Conservation (phyloP, 257 asterid genomes). For the Lithospermum erythrorhizon region DNA sequence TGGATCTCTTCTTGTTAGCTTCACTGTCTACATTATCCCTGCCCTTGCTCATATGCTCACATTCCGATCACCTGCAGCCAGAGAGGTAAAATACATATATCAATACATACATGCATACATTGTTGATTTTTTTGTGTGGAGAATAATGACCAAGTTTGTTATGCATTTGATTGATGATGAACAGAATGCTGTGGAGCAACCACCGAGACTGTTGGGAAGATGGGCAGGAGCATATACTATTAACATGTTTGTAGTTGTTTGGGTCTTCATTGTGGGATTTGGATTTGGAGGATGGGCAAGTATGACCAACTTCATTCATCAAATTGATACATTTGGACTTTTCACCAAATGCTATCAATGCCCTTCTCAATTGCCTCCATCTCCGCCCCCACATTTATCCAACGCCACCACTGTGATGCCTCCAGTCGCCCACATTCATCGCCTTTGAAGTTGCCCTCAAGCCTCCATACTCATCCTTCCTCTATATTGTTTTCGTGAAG, state of each 20-base stretch:
- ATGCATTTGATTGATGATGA: too few species aligned
- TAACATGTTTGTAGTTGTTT: slow-evolving; percentile 65
- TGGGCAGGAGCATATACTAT: slow-evolving; percentile 75
- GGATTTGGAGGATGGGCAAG: slow-evolving; percentile 99
- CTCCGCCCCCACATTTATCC: slow-evolving; percentile 6
- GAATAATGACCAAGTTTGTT: too few species aligned
- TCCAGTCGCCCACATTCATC: slow-evolving; percentile 30
- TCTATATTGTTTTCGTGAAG: not conserved
- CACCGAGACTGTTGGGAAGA: slow-evolving; percentile 62
- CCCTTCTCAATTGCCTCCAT: slow-evolving; percentile 28
- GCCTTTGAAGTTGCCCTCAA: slow-evolving; percentile 11
- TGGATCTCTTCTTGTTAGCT: slow-evolving; percentile 86
- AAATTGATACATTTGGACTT: slow-evolving; percentile 85
- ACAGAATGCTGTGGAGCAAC: slow-evolving; percentile 91
- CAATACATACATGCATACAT: too few species aligned
- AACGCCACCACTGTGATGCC: slow-evolving; percentile 39
- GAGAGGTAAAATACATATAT: slow-evolving; percentile 42
- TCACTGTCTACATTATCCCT: slow-evolving; percentile 86
- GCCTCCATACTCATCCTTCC: not conserved
- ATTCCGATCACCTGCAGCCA: slow-evolving; percentile 62
- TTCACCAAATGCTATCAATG: slow-evolving; percentile 95
- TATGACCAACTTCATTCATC: slow-evolving; percentile 66
- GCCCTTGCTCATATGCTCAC: slow-evolving; percentile 81
- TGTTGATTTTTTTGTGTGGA: too few species aligned
- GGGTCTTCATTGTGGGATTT: slow-evolving; percentile 83